Base-by-base conservation (phyloP, 345 rosid genomes). In the Eucalyptus lansdowneana region DNA sequence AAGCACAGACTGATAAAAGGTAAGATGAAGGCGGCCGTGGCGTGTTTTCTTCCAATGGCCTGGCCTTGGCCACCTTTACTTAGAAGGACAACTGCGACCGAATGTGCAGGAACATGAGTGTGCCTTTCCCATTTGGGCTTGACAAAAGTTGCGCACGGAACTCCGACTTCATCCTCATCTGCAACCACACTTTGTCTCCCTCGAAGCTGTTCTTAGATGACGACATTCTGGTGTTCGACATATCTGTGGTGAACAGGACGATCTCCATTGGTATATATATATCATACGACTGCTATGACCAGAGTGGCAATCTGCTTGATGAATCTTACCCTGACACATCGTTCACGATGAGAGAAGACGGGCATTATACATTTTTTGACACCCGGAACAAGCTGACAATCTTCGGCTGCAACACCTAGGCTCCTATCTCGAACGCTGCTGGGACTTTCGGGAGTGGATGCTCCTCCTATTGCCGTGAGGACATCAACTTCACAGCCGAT, bases 171-270 rank as follows among this genome's bases (percentile, higher is more conserved):
- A 1, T 2, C 25, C 58, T 54, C 58, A 54, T 8, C 58, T 54
- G 11, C 21, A 14, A 4, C 76, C 40, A 3, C 72, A n/a, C 76
- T 65, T 14, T 1, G 11, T 34, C 21, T 56, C 62, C 62, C 27
- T 10, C 13, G 76, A 16, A n/a, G 40, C 76, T n/a, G 3, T 14
- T 65, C 76, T 7, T n/a, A 0, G 11, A 8, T 19, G 3, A 65
- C 1, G 1, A n/a, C 0, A 65, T 7, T 65, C 40, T 7, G 21
- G 21, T 0, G 40, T n/a, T 65, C 40, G 19, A 65, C 40, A n/a
- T 65, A n/a, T n/a, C 76, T 31, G 19, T 65, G 37, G 76, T n/a
- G 40, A 65, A n/a, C 3, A 19, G 11, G 76, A n/a, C 6, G 9
- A 65, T 65, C 0, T n/a, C 11, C 40, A n/a, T n/a, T 65, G 11